Conservation (phyloP, 2,329 filamentous ascomycete species). For the Macrophomina pseudophaseolina region DNA sequence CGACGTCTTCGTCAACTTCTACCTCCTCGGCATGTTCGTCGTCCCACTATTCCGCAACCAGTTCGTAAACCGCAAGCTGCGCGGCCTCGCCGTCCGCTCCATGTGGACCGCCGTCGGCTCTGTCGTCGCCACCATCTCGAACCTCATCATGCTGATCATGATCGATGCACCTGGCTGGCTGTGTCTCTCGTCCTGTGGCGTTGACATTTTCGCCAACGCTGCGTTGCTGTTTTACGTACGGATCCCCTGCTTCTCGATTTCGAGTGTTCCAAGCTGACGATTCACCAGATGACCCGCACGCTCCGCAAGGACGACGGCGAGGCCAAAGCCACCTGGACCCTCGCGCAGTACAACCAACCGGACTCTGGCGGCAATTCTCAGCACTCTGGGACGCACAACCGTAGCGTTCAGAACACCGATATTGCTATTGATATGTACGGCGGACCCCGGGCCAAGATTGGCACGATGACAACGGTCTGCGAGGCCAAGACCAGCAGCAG, state of each 20-base stretch:
- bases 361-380: too few species aligned
- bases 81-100: neutral
- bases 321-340: neutral
- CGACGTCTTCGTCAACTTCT: constrained; percentile 15
- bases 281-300: neutral
- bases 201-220: constrained; percentile 7
- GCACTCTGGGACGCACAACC: too few species aligned
- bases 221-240: neutral
- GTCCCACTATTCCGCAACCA: constrained; percentile 7
- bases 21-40: constrained; percentile 5
- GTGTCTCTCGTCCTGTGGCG: neutral
- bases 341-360: neutral
- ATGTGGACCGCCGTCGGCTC: constrained; percentile 2
- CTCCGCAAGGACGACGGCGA: neutral
- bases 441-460: neutral
- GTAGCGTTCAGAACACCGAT: too few species aligned
- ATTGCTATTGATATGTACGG: neutral
- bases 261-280: neutral
- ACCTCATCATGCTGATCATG: constrained; percentile 13
- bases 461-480: neutral
- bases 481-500: too few species aligned
- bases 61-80: neutral
- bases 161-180: constrained; percentile 11
- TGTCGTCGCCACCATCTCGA: neutral
- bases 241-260: too few species aligned